Percentiles rank a stretch among this genome's conserved stretches.
These are phyloP conservation scores for Martensiomyces pterosporus DNA, from an alignment of 192 early-diverging fungal genomes.

Conservation along the genomic window DNA sequence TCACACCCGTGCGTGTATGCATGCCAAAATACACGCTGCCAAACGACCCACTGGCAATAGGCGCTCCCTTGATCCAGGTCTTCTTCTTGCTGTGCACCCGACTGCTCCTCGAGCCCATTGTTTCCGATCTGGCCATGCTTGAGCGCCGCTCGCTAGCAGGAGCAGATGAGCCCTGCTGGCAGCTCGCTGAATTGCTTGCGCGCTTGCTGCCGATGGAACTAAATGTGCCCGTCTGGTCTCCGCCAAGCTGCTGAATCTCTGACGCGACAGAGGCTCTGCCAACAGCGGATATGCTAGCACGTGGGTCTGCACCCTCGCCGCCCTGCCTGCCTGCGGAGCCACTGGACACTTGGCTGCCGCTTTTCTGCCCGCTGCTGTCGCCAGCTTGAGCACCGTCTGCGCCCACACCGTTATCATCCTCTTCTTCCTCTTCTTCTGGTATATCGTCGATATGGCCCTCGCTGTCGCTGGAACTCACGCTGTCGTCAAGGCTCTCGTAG, in stretches of 20 bases:
- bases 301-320: too few species aligned
- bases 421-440: constrained; percentile 5
- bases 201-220: not conserved
- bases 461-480: constrained; percentile 34
- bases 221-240: constrained; percentile 2
- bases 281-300: too few species aligned
- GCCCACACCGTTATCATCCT: not conserved
- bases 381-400: too few species aligned
- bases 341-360: too few species aligned
- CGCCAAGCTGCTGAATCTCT: constrained; percentile 2
- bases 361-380: too few species aligned
- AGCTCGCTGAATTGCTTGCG: constrained; percentile 3
- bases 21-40: constrained; percentile 90
- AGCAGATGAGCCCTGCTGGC: constrained; percentile 5
- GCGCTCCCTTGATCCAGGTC: constrained; percentile 80
- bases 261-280: constrained; percentile 2
- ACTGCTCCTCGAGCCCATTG: constrained; percentile 10
- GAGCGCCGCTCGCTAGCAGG: constrained; percentile 8
- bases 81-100: constrained; percentile 33
- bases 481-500: constrained; percentile 38
- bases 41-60: constrained; percentile 96
- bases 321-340: too few species aligned
- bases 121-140: constrained; percentile 19
- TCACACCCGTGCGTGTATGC: constrained; percentile 79
- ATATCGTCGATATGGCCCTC: constrained; percentile 28